Conservation (phyloP, 331 rosid species). For the Acacia pycnantha region DNA sequence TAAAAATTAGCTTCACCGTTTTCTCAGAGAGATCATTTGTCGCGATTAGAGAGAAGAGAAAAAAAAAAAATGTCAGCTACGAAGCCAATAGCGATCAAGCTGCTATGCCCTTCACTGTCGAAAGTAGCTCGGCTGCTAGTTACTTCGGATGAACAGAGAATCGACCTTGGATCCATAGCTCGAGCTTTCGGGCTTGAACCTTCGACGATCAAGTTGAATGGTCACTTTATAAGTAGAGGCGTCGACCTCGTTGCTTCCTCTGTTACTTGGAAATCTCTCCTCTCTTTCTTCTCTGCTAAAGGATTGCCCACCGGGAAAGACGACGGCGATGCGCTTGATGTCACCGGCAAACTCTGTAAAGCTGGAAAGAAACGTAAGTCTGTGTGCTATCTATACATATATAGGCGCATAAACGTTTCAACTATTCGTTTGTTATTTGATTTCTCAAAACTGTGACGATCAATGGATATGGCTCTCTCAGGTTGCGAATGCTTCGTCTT, state of each 20-base stretch:
- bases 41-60: not conserved
- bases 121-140: constrained; percentile 28
- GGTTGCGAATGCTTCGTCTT: not conserved
- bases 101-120: constrained; percentile 58
- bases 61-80: constrained; percentile 27
- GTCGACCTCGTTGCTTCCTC: constrained; percentile 59
- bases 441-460: not conserved
- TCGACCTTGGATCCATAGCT: constrained; percentile 77
- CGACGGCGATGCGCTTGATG: constrained; percentile 40
- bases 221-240: constrained; percentile 75
- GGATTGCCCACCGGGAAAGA: constrained; percentile 57
- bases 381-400: not conserved
- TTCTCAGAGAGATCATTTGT: not conserved
- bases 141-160: constrained; percentile 44
- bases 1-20: not conserved
- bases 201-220: constrained; percentile 63
- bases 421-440: not conserved
- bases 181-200: constrained; percentile 62
- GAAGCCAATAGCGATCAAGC: constrained; percentile 40
- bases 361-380: constrained; percentile 55
- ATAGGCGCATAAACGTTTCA: not conserved
- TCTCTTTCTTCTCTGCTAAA: constrained; percentile 70
- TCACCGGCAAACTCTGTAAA: constrained; percentile 64
- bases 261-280: constrained; percentile 75
- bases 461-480: not conserved